These are phyloP conservation scores for Penicillium occitanis DNA, from an alignment of 2,329 filamentous ascomycete genomes.

Conservation along the genomic window DNA sequence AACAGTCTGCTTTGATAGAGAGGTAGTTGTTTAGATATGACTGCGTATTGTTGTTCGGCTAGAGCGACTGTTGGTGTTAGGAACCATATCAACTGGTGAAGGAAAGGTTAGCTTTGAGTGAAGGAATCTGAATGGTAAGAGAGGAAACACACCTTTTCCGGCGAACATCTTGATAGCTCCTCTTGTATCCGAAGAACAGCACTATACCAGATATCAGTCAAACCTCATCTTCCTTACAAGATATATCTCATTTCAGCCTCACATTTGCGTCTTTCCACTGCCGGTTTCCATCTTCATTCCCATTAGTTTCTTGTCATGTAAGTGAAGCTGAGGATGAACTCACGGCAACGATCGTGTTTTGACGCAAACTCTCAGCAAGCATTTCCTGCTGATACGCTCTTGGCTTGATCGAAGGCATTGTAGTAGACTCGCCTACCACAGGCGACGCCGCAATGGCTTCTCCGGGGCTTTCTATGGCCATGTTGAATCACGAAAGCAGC, in stretches of 20 bases:
- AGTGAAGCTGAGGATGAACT: slow-evolving; percentile 21
- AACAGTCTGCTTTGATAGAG: slow-evolving; percentile 60
- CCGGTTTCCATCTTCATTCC: slow-evolving; percentile 72
- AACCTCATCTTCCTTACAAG: not conserved
- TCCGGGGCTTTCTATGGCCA: slow-evolving; percentile 4
- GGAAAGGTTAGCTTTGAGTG: not conserved
- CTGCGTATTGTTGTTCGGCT: slow-evolving; percentile 64
- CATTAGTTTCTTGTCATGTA: not conserved
- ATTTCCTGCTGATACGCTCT: slow-evolving; percentile 74
- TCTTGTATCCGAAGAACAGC: slow-evolving; percentile 66
- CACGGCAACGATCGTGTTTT: slow-evolving; percentile 72
- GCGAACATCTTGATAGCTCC: slow-evolving; percentile 58
- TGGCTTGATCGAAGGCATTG: slow-evolving; percentile 7
- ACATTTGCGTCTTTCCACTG: slow-evolving; percentile 77
- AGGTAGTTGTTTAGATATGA: slow-evolving; percentile 61
- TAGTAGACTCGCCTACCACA: not conserved
- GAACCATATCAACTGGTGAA: slow-evolving; percentile 63
- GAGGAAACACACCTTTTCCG: slow-evolving; percentile 54
- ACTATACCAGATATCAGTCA: slow-evolving; percentile 40
- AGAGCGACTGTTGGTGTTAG: slow-evolving; percentile 68
- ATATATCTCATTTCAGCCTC: slow-evolving; percentile 33
- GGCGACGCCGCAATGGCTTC: not conserved
- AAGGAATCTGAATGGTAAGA: not conserved
- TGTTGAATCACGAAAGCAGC: not conserved
- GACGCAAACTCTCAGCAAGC: slow-evolving; percentile 65